Percentiles rank a stretch among this genome's conserved stretches.
These are phyloP conservation scores for Botrytis squamosa DNA, from an alignment of 2,329 filamentous ascomycete genomes.

Conservation along the genomic window DNA sequence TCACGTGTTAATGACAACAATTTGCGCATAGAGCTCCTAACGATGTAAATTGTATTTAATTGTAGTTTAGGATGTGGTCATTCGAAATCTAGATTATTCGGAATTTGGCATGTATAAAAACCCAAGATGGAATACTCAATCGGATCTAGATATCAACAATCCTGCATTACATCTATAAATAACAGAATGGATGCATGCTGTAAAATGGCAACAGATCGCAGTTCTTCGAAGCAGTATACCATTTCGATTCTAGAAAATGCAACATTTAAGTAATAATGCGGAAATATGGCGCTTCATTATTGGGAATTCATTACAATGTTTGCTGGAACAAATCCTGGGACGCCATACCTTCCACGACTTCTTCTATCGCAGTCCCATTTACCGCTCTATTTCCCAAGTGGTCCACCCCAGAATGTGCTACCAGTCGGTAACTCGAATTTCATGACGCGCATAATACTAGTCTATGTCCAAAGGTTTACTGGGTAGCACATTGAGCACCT, in stretches of 20 bases:
- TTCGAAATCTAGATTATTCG: not conserved
- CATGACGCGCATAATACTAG: not conserved
- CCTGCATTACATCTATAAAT: not conserved
- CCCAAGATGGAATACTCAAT: not conserved
- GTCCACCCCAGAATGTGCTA: not conserved
- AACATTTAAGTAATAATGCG: not conserved
- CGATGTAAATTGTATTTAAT: not conserved
- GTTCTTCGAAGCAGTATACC: not conserved
- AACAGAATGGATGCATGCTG: not conserved
- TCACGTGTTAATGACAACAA: not conserved
- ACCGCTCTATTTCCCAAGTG: conserved; percentile 16
- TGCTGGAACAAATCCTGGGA: not conserved
- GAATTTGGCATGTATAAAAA: not conserved
- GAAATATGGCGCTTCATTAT: not conserved
- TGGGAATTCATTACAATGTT: conserved; percentile 7
- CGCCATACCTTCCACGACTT: conserved; percentile 2
- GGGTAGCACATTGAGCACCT: conserved; percentile 60
- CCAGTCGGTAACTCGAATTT: not conserved
- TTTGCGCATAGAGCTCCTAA: not conserved
- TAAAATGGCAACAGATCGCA: not conserved
- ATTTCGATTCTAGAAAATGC: not conserved
- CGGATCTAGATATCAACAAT: not conserved
- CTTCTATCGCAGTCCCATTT: conserved; percentile 7
- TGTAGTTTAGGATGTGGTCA: not conserved
- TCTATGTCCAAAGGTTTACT: conserved; percentile 30